Conservation (phyloP, 768 basidiomycete genomes). For the Cubamyces sp. region DNA sequence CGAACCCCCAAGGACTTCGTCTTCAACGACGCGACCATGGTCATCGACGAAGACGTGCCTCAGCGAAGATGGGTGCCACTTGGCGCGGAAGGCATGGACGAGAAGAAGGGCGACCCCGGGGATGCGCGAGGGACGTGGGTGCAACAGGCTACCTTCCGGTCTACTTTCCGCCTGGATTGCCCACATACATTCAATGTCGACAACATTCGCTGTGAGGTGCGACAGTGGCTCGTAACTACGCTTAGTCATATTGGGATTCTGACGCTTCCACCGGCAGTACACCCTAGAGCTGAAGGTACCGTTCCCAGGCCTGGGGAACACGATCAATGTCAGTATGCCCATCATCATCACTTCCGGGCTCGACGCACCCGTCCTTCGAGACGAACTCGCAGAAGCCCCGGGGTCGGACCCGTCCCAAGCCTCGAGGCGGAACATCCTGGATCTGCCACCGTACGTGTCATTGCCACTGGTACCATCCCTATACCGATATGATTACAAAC, state of each 20-base stretch:
- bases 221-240: not conserved
- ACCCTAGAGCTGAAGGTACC: constrained; percentile 13
- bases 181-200: constrained; percentile 22
- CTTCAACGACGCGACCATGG: not conserved
- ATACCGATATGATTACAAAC: too few species aligned
- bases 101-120: not conserved
- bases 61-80: not conserved
- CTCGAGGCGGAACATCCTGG: not conserved
- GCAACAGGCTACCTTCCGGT: constrained; percentile 22
- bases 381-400: not conserved
- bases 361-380: not conserved
- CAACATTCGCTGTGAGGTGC: constrained; percentile 16
- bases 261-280: constrained; percentile 5
- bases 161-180: constrained; percentile 16
- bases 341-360: constrained; percentile 18
- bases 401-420: not conserved
- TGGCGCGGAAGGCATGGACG: not conserved
- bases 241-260: too few species aligned
- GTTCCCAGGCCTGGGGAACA: constrained; percentile 23
- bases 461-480: too few species aligned
- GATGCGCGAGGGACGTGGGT: constrained; percentile 17
- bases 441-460: not conserved
- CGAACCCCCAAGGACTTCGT: not conserved
- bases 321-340: constrained; percentile 14
- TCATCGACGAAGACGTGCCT: not conserved